These are phyloP conservation scores for Candida jianshihensis DNA, from an alignment of 805 yeast species.

Conservation along the genomic window DNA sequence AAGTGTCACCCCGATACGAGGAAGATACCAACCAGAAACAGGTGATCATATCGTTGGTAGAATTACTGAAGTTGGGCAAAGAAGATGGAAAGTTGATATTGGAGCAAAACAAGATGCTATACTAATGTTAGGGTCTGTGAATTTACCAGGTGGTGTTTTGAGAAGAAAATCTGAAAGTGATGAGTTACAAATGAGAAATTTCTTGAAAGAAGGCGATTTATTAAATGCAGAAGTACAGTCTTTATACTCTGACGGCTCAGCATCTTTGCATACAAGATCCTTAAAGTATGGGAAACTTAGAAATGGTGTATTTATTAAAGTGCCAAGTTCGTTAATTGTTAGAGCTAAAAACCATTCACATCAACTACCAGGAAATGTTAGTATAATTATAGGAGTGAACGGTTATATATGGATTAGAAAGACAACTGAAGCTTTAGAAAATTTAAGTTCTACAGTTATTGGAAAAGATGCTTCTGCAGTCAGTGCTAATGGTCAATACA, in stretches of 20 bases:
- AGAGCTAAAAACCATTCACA: constrained; percentile 85
- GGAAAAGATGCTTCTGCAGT: constrained; percentile 29
- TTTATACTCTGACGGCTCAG: constrained; percentile 82
- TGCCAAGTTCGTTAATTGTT: constrained; percentile 77
- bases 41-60: constrained; percentile 96
- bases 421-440: constrained; percentile 34
- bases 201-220: constrained; percentile 92
- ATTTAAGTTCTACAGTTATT: constrained; percentile 22
- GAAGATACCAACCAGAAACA: constrained; percentile 87
- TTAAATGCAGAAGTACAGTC: constrained; percentile 95
- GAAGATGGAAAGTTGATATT: constrained; percentile 94
- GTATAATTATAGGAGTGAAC: constrained; percentile 86
- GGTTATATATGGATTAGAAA: constrained; percentile 92
- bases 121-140: constrained; percentile 89
- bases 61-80: constrained; percentile 87
- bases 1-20: constrained; percentile 79
- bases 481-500: constrained; percentile 29
- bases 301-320: constrained; percentile 76
- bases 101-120: constrained; percentile 94
- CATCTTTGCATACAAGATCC: constrained; percentile 91
- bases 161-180: constrained; percentile 92
- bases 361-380: constrained; percentile 89
- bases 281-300: constrained; percentile 91
- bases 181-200: constrained; percentile 91
- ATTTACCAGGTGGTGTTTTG: constrained; percentile 93